Conservation (phyloP, 177 flowering plant genomes). For the Telopea speciosissima region DNA sequence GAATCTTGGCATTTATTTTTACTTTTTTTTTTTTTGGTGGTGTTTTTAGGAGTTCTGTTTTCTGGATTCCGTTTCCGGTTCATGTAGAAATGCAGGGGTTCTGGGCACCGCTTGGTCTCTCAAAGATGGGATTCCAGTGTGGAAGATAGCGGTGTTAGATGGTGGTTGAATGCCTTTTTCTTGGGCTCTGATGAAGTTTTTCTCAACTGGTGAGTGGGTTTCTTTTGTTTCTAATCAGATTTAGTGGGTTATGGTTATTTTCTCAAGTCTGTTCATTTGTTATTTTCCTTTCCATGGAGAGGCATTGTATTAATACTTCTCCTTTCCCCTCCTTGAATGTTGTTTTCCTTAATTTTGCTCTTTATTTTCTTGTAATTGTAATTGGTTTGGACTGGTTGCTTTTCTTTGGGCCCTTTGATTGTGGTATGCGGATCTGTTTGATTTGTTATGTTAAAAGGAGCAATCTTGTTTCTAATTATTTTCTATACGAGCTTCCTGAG, state of each 20-base stretch:
- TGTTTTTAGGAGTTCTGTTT: neutral
- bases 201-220: neutral
- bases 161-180: neutral
- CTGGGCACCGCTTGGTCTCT: neutral
- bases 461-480: neutral
- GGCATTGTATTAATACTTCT: neutral
- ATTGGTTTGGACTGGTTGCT: neutral
- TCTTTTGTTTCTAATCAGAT: neutral
- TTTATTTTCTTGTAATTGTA: neutral
- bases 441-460: neutral
- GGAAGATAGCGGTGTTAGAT: neutral
- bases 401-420: neutral
- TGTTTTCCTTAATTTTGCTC: neutral
- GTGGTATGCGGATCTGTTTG: neutral
- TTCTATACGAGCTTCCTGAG: no score
- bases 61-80: neutral
- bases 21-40: no score
- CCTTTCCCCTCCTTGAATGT: neutral
- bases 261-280: no score
- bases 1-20: neutral
- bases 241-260: neutral
- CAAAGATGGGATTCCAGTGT: neutral
- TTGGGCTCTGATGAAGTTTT: neutral
- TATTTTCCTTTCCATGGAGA: no score
- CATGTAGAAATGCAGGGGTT: neutral